Evolutionary conservation across 2,329 filamentous ascomycete genomes (phyloP), one percentile per base, ranked within the genome.

Genomic region (Xylaria sp.): DNA sequence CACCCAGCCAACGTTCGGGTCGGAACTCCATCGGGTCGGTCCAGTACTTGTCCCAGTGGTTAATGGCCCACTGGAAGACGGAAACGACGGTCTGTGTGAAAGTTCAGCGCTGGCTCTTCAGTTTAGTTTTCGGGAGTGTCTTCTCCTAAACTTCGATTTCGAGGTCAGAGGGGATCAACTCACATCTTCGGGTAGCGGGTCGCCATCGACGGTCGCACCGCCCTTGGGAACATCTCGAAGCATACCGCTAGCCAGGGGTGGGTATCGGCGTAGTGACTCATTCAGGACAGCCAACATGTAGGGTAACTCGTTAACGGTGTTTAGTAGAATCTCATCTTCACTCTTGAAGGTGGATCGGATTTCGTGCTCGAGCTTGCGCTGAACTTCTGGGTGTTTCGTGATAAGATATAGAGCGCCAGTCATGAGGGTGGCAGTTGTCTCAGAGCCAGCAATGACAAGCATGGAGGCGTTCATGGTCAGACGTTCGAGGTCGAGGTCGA

Each of bases 391-490:
- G 63, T 84, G 76, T 3, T 75, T 78, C 2, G 83, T 73, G 9
- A 86, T 75, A 4, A 82, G 74, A 67, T 79, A 86, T 0, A 77
- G 71, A 69, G 78, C 72, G 71, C 83, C 74, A 69, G 79, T 75
- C 18, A 86, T 77, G 2, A 83, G 75, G 0, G 84, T 85, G 0
- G 85, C 83, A 0, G 84, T 86, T 5, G 85, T 87, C 72, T 87
- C 85, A 2, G 82, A 83, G 4, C 85, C 84, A 5, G 84, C 84
- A 16, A 83, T 75, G 35, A 86, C 77, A 2, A 82, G 72, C 12
- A 79, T 71, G n/a, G 62, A 72, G 5, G 75, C 71, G 61, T 78
- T 79, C 42, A 59, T 63, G 2, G 65, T 65, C 0, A 79, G 65
- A 37, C 75, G 63, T 16, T 72, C 69, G 13, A 76, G 47, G 27